These are phyloP conservation scores for Chlorociboria aeruginascens DNA, from an alignment of 495 filamentous ascomycete species.

Conservation along the genomic window DNA sequence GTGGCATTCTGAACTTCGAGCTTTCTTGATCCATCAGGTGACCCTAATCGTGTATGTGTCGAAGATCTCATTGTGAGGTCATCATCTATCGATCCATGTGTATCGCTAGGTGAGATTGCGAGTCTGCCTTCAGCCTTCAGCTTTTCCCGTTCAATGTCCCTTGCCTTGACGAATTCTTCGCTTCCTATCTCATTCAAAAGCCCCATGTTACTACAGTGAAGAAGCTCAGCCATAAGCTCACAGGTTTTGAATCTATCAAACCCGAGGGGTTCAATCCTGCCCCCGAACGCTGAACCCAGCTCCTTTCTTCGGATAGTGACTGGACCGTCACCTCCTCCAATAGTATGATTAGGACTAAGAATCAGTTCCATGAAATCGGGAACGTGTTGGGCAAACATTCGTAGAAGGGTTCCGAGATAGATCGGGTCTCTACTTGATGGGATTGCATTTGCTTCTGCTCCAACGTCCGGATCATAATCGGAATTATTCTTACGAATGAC, in stretches of 20 bases:
- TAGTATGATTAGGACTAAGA: slow-evolving; percentile 48
- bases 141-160: slow-evolving; percentile 72
- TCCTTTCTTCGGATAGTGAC: slow-evolving; percentile 48
- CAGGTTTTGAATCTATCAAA: slow-evolving; percentile 99
- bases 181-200: slow-evolving; percentile 87
- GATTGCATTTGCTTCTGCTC: slow-evolving; percentile 59
- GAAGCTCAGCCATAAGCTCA: slow-evolving; percentile 93
- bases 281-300: slow-evolving; percentile 76
- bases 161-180: slow-evolving; percentile 69
- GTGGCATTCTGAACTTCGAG: slow-evolving; percentile 64
- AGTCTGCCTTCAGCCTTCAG: slow-evolving; percentile 59
- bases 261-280: slow-evolving; percentile 84
- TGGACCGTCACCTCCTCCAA: slow-evolving; percentile 46
- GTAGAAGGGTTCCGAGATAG: slow-evolving; percentile 86
- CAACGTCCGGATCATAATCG: slow-evolving; percentile 89
- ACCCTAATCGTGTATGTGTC: slow-evolving; percentile 25
- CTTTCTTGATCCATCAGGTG: slow-evolving; percentile 33
- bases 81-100: slow-evolving; percentile 23
- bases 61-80: slow-evolving; percentile 29
- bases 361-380: slow-evolving; percentile 92
- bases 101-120: slow-evolving; percentile 20
- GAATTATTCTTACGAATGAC: slow-evolving; percentile 99
- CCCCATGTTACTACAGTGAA: slow-evolving; percentile 99
- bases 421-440: slow-evolving; percentile 88
- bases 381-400: slow-evolving; percentile 83